Conservation (phyloP, 2,329 filamentous ascomycete species). For the Calonectria pseudoturangicola region DNA sequence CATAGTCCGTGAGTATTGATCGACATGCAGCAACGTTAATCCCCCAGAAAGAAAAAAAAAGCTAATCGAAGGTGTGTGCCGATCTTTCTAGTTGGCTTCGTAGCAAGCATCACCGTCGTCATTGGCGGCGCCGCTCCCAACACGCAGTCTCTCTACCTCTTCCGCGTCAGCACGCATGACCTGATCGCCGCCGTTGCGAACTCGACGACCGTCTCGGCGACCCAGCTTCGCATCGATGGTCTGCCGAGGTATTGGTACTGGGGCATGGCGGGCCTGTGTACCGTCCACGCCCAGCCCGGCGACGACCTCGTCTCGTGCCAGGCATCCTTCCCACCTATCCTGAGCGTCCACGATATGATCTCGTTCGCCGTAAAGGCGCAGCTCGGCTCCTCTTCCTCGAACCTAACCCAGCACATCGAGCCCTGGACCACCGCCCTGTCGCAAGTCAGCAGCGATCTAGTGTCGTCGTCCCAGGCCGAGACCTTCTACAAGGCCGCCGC, state of each 20-base stretch:
- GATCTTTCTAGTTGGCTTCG: slow-evolving; percentile 36
- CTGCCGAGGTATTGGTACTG: slow-evolving; percentile 44
- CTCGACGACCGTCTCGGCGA: slow-evolving; percentile 22
- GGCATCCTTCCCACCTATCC: slow-evolving; percentile 35
- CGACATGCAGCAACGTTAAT: not conserved
- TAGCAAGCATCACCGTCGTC: slow-evolving; percentile 41
- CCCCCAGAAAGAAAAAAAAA: not conserved
- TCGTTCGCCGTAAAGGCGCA: slow-evolving; percentile 35
- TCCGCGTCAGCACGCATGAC: slow-evolving; percentile 41
- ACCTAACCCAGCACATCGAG: slow-evolving; percentile 19
- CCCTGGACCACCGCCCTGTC: slow-evolving; percentile 40
- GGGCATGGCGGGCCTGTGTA: slow-evolving; percentile 43
- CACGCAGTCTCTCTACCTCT: slow-evolving; percentile 42
- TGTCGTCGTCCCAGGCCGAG: slow-evolving; percentile 24
- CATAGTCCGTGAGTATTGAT: slow-evolving; percentile 33
- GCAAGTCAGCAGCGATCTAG: slow-evolving; percentile 34
- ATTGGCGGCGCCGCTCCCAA: slow-evolving; percentile 37
- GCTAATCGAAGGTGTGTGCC: not conserved
- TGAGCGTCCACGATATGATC: slow-evolving; percentile 37
- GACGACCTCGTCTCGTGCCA: slow-evolving; percentile 31
- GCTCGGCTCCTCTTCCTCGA: slow-evolving; percentile 5
- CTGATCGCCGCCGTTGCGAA: slow-evolving; percentile 41
- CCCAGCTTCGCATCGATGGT: slow-evolving; percentile 37
- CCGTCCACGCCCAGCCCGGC: slow-evolving; percentile 10
- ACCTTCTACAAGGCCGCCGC: slow-evolving; percentile 38